phyloP scores from a whole-genome alignment of 2,329 filamentous ascomycete genomes.

The Botrytis tulipae region DNA sequence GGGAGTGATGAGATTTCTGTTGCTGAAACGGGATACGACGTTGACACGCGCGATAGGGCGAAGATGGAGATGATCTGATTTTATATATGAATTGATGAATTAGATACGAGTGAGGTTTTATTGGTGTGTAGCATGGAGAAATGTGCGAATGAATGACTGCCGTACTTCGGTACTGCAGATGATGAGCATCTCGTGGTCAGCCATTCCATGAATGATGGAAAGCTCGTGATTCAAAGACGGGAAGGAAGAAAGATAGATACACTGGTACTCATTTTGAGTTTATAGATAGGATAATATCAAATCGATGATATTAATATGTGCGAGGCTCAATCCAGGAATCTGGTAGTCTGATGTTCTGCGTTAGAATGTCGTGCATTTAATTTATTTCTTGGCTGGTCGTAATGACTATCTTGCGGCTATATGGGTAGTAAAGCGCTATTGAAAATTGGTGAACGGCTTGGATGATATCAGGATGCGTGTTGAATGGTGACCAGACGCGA shows the following conservation, averaged over 20 bases:
- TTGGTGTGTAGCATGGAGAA: not conserved
- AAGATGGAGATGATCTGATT: slow-evolving; percentile 6
- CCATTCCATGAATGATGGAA: not conserved
- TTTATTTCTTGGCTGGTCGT: not conserved
- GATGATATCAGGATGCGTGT: not conserved
- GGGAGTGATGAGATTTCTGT: not conserved
- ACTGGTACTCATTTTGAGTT: not conserved
- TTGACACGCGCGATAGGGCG: not conserved
- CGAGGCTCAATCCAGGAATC: slow-evolving; percentile 15
- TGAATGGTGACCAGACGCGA: not conserved
- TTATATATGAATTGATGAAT: not conserved
- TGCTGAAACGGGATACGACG: slow-evolving; percentile 8
- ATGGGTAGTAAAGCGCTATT: not conserved
- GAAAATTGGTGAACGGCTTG: not conserved
- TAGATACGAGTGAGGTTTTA: not conserved
- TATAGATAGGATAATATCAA: slow-evolving; percentile 9
- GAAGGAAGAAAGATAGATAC: not conserved
- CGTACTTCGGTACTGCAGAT: slow-evolving; percentile 10
- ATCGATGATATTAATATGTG: slow-evolving; percentile 2
- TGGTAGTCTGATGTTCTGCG: slow-evolving; percentile 7
- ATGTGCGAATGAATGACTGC: not conserved
- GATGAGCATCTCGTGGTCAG: not conserved
- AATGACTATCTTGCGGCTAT: slow-evolving; percentile 9
- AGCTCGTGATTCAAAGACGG: slow-evolving; percentile 15
- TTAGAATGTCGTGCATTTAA: slow-evolving; percentile 14